phyloP scores from a whole-genome alignment of 306 rosid genomes.

The Medicago arabica region DNA sequence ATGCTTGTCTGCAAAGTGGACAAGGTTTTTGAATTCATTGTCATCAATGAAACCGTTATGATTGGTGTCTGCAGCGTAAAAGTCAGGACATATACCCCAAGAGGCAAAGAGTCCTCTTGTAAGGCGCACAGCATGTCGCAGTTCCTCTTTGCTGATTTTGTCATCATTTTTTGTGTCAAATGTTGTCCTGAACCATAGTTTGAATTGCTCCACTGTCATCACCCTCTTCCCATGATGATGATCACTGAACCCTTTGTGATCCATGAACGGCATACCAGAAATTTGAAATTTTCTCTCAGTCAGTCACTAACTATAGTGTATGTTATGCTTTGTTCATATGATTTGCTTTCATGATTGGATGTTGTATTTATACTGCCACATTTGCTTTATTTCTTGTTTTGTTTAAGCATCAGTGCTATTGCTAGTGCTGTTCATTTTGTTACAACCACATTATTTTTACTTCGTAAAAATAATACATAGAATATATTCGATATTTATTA shows the following conservation, averaged over 20 bases:
- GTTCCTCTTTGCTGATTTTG: slow-evolving; percentile 42
- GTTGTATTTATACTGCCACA: slow-evolving; percentile 29
- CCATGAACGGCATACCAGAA: slow-evolving; percentile 39
- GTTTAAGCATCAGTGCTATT: not conserved
- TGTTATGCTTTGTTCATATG: not conserved
- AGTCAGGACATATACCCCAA: slow-evolving; percentile 12
- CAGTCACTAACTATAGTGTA: not conserved
- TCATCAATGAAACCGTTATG: slow-evolving; percentile 49
- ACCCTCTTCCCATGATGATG: slow-evolving; percentile 28
- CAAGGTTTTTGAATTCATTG: slow-evolving; percentile 44
- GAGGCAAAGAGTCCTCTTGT: slow-evolving; percentile 37
- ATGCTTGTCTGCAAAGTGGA: slow-evolving; percentile 45
- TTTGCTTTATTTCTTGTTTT: not conserved
- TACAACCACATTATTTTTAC: not conserved
- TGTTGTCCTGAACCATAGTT: slow-evolving; percentile 41
- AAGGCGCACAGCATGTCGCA: slow-evolving; percentile 39
- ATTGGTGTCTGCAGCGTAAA: slow-evolving; percentile 37
- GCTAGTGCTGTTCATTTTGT: not conserved
- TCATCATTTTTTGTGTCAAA: slow-evolving; percentile 46
- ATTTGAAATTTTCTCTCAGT: too few species aligned
- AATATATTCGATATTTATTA: not conserved
- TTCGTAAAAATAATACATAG: not conserved
- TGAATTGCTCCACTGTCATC: slow-evolving; percentile 50
- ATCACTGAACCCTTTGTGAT: slow-evolving; percentile 29
- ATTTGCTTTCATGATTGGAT: not conserved